Evolutionary conservation across 2,329 filamentous ascomycete species (phyloP).

Genomic region (Lasiodiplodia citricola): DNA sequence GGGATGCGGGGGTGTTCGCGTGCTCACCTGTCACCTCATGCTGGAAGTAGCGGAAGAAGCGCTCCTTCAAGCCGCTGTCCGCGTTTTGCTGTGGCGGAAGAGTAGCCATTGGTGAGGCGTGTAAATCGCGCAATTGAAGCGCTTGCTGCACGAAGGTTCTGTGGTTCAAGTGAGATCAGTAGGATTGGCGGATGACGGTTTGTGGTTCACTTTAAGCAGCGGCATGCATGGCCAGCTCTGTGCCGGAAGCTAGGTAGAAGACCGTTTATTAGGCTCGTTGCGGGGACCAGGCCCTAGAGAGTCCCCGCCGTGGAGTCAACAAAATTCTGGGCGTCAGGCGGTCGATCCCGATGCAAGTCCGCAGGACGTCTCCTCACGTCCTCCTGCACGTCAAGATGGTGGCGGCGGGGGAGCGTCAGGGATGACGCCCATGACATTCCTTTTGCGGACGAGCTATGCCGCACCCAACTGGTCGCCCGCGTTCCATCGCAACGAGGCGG

Average conservation of each 20-base stretch:
- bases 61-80: conserved; percentile 64
- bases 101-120: conserved; percentile 12
- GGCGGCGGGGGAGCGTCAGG: conserved; percentile 19
- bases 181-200: neutral
- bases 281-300: neutral
- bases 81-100: conserved; percentile 10
- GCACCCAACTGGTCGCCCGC: neutral
- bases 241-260: conserved; percentile 6
- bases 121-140: neutral
- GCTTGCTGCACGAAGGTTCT: neutral
- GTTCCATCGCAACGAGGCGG: neutral
- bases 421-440: conserved; percentile 13
- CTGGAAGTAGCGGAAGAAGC: conserved; percentile 85
- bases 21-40: conserved; percentile 70
- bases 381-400: conserved; percentile 18
- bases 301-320: conserved; percentile 20
- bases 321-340: conserved; percentile 13
- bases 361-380: conserved; percentile 6
- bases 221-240: neutral
- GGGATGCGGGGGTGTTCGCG: conserved; percentile 7
- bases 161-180: neutral
- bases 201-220: conserved; percentile 12
- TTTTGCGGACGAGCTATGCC: neutral
- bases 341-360: conserved; percentile 16
- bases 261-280: conserved; percentile 4